phyloP scores from a whole-genome alignment of 768 basidiomycete genomes.

The Suillus americanus region DNA sequence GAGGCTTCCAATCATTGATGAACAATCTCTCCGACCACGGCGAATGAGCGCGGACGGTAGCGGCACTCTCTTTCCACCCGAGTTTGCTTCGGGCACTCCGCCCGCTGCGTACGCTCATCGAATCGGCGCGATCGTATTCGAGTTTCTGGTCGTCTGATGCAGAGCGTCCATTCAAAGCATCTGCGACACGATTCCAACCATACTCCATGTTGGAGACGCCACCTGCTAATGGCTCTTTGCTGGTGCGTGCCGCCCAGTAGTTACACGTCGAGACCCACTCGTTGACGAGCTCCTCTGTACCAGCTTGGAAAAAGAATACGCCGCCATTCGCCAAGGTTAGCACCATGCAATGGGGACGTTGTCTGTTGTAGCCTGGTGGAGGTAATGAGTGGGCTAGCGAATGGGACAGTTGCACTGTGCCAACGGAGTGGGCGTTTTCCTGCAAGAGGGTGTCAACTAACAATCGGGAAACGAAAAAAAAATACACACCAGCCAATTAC shows the following conservation, averaged over 20 bases:
- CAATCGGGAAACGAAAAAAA: not conserved
- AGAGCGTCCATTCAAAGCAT: constrained; percentile 51
- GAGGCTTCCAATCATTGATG: constrained; percentile 95
- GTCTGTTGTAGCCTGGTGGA: constrained; percentile 86
- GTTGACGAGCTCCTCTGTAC: constrained; percentile 96
- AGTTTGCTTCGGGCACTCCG: constrained; percentile 75
- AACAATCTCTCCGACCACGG: constrained; percentile 73
- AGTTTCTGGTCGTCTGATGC: constrained; percentile 57
- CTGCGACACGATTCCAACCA: constrained; percentile 86
- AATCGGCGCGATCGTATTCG: constrained; percentile 53
- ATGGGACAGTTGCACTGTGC: constrained; percentile 83
- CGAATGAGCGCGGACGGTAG: constrained; percentile 69
- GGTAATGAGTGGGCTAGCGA: constrained; percentile 86
- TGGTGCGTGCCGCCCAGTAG: constrained; percentile 96
- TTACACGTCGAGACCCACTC: constrained; percentile 99
- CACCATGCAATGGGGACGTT: constrained; percentile 94
- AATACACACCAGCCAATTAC: constrained; percentile 92
- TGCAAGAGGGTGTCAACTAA: constrained; percentile 31
- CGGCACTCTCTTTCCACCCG: constrained; percentile 65
- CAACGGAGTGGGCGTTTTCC: constrained; percentile 86
- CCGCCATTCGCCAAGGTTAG: constrained; percentile 85
- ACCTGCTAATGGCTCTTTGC: constrained; percentile 92
- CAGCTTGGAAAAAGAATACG: constrained; percentile 98
- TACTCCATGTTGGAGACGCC: constrained; percentile 99
- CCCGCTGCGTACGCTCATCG: constrained; percentile 71